Conservation (phyloP, 2,329 filamentous ascomycete genomes). For the Cercospora berteroae region DNA sequence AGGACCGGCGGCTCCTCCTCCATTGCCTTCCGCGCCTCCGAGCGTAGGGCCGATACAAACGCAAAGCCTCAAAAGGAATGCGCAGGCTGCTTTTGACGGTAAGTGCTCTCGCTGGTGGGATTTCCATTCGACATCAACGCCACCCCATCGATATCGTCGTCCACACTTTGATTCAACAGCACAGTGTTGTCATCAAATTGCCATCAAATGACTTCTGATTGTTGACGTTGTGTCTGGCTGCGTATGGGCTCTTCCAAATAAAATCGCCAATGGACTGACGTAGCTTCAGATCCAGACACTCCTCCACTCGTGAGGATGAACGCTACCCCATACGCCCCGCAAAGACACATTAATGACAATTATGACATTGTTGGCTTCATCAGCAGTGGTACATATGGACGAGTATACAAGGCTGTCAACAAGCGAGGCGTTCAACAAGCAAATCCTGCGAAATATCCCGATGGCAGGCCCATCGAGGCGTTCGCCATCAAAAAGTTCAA, state of each 20-base stretch:
- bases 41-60: constrained; percentile 18
- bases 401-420: constrained; percentile 91
- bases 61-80: constrained; percentile 36
- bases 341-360: constrained; percentile 84
- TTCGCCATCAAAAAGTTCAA: constrained; percentile 99
- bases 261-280: constrained; percentile 11
- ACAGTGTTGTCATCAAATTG: background rate
- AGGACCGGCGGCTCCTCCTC: constrained; percentile 17
- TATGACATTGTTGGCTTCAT: constrained; percentile 99
- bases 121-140: background rate
- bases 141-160: background rate
- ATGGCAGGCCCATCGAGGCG: constrained; percentile 58
- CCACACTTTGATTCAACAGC: background rate
- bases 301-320: constrained; percentile 37
- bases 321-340: constrained; percentile 56
- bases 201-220: background rate
- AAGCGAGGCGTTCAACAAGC: constrained; percentile 58
- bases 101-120: constrained; percentile 13
- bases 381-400: constrained; percentile 94
- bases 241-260: constrained; percentile 9
- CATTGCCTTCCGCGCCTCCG: constrained; percentile 18
- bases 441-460: constrained; percentile 31
- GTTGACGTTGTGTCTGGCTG: background rate
- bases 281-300: constrained; percentile 27
- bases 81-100: constrained; percentile 44